Base-by-base conservation (phyloP, 1,284 basidiomycete species). In the Tremellales sp. region DNA sequence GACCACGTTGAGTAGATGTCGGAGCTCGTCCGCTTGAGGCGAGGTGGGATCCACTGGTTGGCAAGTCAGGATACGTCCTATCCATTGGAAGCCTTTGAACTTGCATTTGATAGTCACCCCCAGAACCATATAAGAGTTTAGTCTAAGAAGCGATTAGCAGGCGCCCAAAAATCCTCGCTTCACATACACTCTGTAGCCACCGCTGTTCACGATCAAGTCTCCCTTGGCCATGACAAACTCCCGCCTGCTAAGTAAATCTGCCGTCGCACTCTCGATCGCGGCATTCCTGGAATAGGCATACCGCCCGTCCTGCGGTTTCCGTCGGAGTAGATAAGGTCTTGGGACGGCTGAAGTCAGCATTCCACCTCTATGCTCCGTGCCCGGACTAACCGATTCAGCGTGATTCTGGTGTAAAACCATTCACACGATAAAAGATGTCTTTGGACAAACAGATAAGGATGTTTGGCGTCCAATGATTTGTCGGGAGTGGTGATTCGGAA, bases 61-160 rank as follows among this genome's bases (percentile, higher is more conserved):
- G 33, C 36, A n/a, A 10, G 25, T 53, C 33, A 54, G 50, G 28
- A 39, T 18, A 8, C 9, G n/a, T 9, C 3, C 27, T 8, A 3
- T 14, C 25, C 5, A 7, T 26, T 9, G 10, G 22, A 31, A 22
- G 28, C 32, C 22, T 14, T 3, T 19, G 19, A 8, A 54, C 62
- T 56, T 40, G 70, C 70, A 65, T 43, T 73, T 73, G 52, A 74
- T 73, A 7, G 71, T 72, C 5, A 74, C 72, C 29, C 70, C 71
- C 1, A 74, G 57, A 1, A 72, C 70, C 65, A 73, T 72, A 51
- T 73, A 72, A 33, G 72, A 73, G 53, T 73, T 73, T 40, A 73
- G 58, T n/a, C 66, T 68, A 37, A 9, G 12, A 16, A 33, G 24
- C 6, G 10, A 19, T 45, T 26, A 51, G 46, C 41, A 8, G n/a